A percentile compares a stretch with the other conserved stretches of the same genome.
Evolutionary conservation across 2,329 filamentous ascomycete species (phyloP).

Genomic region (Trichoderma pleuroti): DNA sequence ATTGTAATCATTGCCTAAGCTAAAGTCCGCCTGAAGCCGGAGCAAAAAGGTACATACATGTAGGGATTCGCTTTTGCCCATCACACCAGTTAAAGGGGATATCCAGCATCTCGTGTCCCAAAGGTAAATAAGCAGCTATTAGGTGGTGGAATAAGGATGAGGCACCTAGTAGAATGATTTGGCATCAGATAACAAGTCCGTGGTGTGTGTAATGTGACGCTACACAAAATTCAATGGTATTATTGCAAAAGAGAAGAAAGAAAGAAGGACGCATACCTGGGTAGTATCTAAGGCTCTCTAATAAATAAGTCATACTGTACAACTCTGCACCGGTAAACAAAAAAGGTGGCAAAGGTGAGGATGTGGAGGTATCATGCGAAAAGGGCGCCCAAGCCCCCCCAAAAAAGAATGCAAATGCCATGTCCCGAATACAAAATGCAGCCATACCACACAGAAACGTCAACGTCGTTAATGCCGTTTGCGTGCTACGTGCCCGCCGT

Average conservation of each 20-base stretch:
- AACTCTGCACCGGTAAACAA: slow-evolving; percentile 2
- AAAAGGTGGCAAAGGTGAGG: slow-evolving; percentile 25
- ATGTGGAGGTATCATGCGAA: slow-evolving; percentile 35
- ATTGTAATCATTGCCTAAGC: background rate
- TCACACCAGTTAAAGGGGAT: background rate
- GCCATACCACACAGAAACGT: slow-evolving; percentile 20
- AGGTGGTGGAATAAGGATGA: background rate
- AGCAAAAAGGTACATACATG: background rate
- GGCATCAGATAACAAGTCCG: background rate
- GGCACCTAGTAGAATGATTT: background rate
- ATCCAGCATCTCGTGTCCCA: background rate
- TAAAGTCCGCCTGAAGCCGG: background rate
- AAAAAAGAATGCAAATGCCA: slow-evolving; percentile 24
- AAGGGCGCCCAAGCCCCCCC: slow-evolving; percentile 30
- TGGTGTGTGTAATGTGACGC: background rate
- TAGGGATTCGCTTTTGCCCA: background rate
- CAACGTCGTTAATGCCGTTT: slow-evolving; percentile 22
- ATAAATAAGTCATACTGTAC: background rate
- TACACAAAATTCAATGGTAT: slow-evolving; percentile 8
- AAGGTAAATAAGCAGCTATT: background rate
- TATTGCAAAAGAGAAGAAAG: slow-evolving; percentile 19
- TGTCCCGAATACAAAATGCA: slow-evolving; percentile 21
- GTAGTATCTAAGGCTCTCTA: slow-evolving; percentile 12
- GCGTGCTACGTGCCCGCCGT: slow-evolving; percentile 11
- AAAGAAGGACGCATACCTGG: background rate